Conservation (phyloP, 257 asterid species). For the Verbascum thapsus region DNA sequence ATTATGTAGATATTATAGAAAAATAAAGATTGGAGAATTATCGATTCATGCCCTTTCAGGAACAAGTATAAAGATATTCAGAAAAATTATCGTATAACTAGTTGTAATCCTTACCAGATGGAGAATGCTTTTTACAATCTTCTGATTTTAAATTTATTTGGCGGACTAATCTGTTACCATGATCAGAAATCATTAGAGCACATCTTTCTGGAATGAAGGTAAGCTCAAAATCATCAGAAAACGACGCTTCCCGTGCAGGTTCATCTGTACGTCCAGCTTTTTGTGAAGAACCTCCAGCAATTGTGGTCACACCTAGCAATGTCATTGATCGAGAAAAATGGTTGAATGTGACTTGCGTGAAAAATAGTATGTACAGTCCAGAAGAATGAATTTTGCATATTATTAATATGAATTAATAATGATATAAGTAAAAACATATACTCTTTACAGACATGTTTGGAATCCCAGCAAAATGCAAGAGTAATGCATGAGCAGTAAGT, state of each 20-base stretch:
- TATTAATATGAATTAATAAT: background rate
- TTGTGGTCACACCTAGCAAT: conserved; percentile 77
- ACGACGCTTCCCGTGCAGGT: conserved; percentile 67
- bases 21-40: conserved; percentile 18
- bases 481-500: conserved; percentile 5
- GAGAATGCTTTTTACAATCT: conserved; percentile 58
- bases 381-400: background rate
- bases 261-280: conserved; percentile 68
- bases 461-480: conserved; percentile 4
- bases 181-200: conserved; percentile 75
- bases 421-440: background rate
- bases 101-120: conserved; percentile 52
- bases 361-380: background rate
- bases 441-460: background rate
- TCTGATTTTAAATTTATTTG: conserved; percentile 66
- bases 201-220: conserved; percentile 66
- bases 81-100: background rate
- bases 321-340: conserved; percentile 20
- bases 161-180: conserved; percentile 63
- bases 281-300: conserved; percentile 77
- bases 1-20: background rate
- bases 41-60: conserved; percentile 10
- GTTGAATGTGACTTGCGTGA: background rate
- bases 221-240: conserved; percentile 58
- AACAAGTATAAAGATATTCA: background rate